These are phyloP conservation scores for Diaporthe destruens DNA, from an alignment of 2,329 filamentous ascomycete genomes.

Conservation along the genomic window DNA sequence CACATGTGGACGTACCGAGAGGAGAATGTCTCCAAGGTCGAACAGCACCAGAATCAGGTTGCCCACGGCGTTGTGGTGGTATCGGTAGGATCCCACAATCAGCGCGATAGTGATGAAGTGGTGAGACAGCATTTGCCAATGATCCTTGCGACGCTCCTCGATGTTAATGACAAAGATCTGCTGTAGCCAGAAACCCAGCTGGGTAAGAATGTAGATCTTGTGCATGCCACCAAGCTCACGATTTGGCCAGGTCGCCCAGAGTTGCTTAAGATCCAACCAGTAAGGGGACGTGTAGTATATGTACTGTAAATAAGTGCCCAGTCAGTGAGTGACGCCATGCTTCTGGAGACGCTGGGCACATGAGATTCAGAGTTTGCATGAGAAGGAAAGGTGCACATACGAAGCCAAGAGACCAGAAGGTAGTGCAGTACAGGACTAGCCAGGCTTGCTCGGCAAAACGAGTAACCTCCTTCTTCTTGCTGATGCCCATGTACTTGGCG, in stretches of 20 bases:
- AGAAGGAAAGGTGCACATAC: conserved; percentile 63
- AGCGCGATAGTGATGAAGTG: conserved; percentile 90
- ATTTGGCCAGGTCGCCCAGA: conserved; percentile 89
- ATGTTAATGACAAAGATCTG: conserved; percentile 95
- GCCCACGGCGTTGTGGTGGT: conserved; percentile 87
- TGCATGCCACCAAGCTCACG: conserved; percentile 79
- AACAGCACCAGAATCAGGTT: conserved; percentile 91
- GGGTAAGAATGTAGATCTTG: conserved; percentile 91
- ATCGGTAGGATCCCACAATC: conserved; percentile 85
- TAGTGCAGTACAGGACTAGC: conserved; percentile 84
- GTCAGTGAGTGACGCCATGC: conserved; percentile 38
- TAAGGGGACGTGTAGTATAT: conserved; percentile 83
- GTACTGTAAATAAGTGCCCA: conserved; percentile 67
- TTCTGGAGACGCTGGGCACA: not conserved
- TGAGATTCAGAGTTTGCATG: not conserved
- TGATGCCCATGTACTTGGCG: conserved; percentile 78
- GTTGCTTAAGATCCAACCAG: conserved; percentile 79
- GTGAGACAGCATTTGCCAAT: conserved; percentile 95
- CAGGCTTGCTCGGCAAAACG: conserved; percentile 96
- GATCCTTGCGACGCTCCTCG: conserved; percentile 93
- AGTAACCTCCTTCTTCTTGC: conserved; percentile 79
- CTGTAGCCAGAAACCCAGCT: conserved; percentile 94
- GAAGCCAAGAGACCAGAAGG: conserved; percentile 87
- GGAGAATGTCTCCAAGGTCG: conserved; percentile 90
- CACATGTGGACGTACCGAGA: conserved; percentile 73